Conservation (phyloP, 202 grass and related monocot genomes). For the Zoysia matrella region DNA sequence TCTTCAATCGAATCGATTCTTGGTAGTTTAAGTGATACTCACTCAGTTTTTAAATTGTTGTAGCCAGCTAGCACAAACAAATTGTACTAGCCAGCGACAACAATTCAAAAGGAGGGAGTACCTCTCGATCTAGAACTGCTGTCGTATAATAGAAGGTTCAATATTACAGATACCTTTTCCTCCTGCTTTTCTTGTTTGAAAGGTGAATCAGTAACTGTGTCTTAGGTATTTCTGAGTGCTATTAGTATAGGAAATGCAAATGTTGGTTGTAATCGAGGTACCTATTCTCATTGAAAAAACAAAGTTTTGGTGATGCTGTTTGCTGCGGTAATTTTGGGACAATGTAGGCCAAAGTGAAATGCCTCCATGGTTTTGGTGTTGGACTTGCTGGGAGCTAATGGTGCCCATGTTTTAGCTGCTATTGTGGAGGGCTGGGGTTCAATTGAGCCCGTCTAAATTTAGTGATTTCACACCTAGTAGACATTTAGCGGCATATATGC, state of each 20-base stretch:
- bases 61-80: no score
- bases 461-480: background rate
- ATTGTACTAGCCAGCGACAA: no score
- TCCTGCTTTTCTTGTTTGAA: conserved; percentile 8
- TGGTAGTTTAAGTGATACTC: background rate
- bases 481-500: background rate
- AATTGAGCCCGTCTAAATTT: background rate
- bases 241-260: background rate
- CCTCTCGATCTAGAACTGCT: conserved; percentile 9
- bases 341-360: background rate
- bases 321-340: background rate
- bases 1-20: background rate
- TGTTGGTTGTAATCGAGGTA: background rate
- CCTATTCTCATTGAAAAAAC: background rate
- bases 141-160: background rate
- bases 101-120: no score
- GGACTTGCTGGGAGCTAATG: background rate
- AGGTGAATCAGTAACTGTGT: background rate
- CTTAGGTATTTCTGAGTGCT: background rate
- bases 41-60: no score
- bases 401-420: background rate
- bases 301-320: background rate
- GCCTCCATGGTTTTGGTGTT: background rate
- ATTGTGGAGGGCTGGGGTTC: background rate
- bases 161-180: background rate